Evolutionary conservation across 2,329 filamentous ascomycete species (phyloP).

Genomic region (Verticillium isaacii): DNA sequence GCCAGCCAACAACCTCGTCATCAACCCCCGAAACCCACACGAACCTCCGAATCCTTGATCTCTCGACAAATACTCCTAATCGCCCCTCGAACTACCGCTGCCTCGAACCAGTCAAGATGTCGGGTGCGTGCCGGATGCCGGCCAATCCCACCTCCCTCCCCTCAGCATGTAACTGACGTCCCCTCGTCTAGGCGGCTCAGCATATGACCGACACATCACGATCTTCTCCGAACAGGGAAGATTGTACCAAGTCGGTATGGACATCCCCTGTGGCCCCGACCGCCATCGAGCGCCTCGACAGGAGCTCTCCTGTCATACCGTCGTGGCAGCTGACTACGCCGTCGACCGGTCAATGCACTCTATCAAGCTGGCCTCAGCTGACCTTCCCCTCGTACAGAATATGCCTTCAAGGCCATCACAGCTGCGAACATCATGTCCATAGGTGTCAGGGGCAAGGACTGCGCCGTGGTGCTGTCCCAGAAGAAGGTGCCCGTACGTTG

Average conservation of each 20-base stretch:
- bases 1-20: slow-evolving; percentile 10
- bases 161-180: slow-evolving; percentile 19
- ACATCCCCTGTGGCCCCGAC: not conserved
- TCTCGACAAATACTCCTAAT: not conserved
- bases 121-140: slow-evolving; percentile 35
- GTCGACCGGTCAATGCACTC: slow-evolving; percentile 7
- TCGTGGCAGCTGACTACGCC: not conserved
- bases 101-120: slow-evolving; percentile 39
- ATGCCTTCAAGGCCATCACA: slow-evolving; percentile 99
- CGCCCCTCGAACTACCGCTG: not conserved
- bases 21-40: slow-evolving; percentile 10
- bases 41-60: not conserved
- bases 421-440: slow-evolving; percentile 98
- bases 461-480: slow-evolving; percentile 93
- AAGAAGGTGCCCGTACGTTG: slow-evolving; percentile 95
- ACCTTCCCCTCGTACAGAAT: slow-evolving; percentile 59
- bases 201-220: slow-evolving; percentile 98
- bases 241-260: slow-evolving; percentile 97
- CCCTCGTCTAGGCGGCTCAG: slow-evolving; percentile 62
- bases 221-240: slow-evolving; percentile 99
- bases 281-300: not conserved
- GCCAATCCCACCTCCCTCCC: slow-evolving; percentile 7
- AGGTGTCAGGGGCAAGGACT: slow-evolving; percentile 93
- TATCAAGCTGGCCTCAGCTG: slow-evolving; percentile 12
- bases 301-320: not conserved